Evolutionary conservation across 148 eudicot species (phyloP), one percentile per base, ranked within the genome.

Genomic region (Fagopyrum tataricum): DNA sequence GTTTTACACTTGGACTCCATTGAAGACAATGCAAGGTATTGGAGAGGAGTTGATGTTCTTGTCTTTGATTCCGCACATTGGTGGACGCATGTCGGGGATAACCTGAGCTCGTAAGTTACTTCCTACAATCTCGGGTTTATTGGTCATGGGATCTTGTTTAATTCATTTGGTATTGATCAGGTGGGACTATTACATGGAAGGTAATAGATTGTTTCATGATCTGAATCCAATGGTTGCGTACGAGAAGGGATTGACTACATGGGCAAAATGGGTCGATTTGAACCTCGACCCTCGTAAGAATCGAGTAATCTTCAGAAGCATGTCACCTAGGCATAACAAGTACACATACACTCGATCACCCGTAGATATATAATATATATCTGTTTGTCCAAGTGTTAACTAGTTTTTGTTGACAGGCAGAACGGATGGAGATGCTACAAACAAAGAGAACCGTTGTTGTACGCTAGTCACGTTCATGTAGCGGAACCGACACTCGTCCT

Each of bases 271-370:
- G 97, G 82, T 92, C 17, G 96, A 92, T 67, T 69, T 79, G 55
- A 88, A 92, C 69, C 78, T 92, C 3, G 84, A 90, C 72, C 93
- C 96, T 44, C 84, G 87, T 48, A 82, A 71, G 72, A 88, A 90
- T 6, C 78, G 76, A 49, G 86, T 92, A 74, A 76, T 92, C 44
- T 92, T 92, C 77, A 87, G 96, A 72, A 92, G 82, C 85, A 90
- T 90, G 96, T 90, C 97, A 17, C 93, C 97, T 4, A 79, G 82
- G 41, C 97, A 92, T 74, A 92, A 90, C 89, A 90, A 88, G 94
- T 87, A 82, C 3, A 6, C 13, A 61, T 13, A 31, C 67, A 12
- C 37, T 31, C 37, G 2, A 0, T 2, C 31, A 0, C 31, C 2
- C 2, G 31, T 2, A 31, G 2, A 31, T 31, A 31, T 31, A 31